Evolutionary conservation across 2,329 filamentous ascomycete genomes (phyloP).

Genomic region (Colletotrichum incanum): DNA sequence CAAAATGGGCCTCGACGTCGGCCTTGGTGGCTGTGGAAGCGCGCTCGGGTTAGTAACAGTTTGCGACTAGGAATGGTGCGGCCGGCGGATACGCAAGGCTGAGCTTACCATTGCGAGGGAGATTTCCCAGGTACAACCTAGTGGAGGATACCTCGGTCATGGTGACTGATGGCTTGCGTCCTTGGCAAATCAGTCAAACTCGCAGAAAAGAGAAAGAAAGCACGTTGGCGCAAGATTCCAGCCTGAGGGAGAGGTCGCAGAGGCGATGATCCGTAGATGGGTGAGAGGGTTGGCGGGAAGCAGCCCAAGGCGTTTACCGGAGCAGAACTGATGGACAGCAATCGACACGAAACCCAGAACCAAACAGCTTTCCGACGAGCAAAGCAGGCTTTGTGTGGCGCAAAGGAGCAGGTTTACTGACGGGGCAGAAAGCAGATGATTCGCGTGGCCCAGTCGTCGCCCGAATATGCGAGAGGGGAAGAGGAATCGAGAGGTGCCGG

Average conservation of each 20-base stretch:
- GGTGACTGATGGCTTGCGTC: constrained; percentile 52
- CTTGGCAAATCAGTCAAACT: constrained; percentile 17
- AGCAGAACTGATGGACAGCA: neutral
- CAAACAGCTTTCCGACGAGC: neutral
- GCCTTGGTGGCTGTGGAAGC: constrained; percentile 86
- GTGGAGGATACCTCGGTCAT: constrained; percentile 95
- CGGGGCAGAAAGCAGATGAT: neutral
- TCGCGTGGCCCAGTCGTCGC: constrained; percentile 8
- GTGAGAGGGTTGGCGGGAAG: neutral
- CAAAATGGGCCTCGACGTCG: constrained; percentile 96
- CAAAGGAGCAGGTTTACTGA: neutral
- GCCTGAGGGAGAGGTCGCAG: neutral
- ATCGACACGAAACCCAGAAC: constrained; percentile 1
- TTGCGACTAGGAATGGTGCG: neutral
- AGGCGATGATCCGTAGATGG: constrained; percentile 3
- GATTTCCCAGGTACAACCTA: constrained; percentile 96
- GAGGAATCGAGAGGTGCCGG: neutral
- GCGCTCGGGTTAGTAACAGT: constrained; percentile 19
- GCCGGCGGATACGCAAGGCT: constrained; percentile 32
- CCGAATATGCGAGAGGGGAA: constrained; percentile 10
- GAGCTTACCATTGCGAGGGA: constrained; percentile 91
- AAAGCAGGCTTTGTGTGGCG: neutral
- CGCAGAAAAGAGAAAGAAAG: constrained; percentile 1
- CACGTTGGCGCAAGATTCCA: constrained; percentile 17
- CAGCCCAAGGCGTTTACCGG: constrained; percentile 7